These are phyloP conservation scores for Fraxinus anomala DNA, from an alignment of 257 asterid genomes.

Conservation along the genomic window DNA sequence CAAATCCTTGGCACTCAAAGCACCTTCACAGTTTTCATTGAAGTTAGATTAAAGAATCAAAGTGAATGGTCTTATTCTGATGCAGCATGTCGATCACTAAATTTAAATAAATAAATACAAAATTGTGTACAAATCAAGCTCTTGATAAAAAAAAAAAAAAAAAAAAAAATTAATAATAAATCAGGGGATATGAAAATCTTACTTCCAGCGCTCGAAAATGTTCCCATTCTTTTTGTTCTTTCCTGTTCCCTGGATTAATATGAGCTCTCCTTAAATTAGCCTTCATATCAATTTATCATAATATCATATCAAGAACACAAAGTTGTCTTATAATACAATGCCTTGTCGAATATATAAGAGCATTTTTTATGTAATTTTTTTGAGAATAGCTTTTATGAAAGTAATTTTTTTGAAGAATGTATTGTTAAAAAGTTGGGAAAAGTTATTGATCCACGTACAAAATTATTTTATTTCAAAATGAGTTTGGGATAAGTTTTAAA, in stretches of 20 bases:
- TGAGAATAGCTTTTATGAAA: too few relatives aligned
- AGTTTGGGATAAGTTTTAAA: too few relatives aligned
- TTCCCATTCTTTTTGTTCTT: conserved; percentile 91
- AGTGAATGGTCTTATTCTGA: neutral
- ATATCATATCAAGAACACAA: neutral
- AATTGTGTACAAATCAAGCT: too few relatives aligned
- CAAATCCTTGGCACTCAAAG: conserved; percentile 91
- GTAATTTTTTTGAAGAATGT: too few relatives aligned
- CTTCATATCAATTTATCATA: neutral
- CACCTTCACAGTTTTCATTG: conserved; percentile 46
- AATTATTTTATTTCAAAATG: too few relatives aligned
- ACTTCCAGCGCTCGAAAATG: conserved; percentile 94
- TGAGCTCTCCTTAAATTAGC: neutral
- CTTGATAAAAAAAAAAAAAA: too few relatives aligned
- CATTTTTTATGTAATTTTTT: too few relatives aligned
- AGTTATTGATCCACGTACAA: too few relatives aligned
- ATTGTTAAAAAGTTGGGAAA: too few relatives aligned
- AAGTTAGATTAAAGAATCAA: neutral
- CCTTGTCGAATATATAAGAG: neutral
- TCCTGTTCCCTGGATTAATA: conserved; percentile 67
- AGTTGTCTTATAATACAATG: neutral
- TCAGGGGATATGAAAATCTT: conserved; percentile 22
- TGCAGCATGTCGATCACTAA: neutral
- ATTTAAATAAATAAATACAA: too few relatives aligned
- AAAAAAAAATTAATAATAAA: too few relatives aligned